Percentiles rank a stretch among this genome's conserved stretches.
Conservation (phyloP, 208 protist species). For the Crithidia fasciculata region DNA sequence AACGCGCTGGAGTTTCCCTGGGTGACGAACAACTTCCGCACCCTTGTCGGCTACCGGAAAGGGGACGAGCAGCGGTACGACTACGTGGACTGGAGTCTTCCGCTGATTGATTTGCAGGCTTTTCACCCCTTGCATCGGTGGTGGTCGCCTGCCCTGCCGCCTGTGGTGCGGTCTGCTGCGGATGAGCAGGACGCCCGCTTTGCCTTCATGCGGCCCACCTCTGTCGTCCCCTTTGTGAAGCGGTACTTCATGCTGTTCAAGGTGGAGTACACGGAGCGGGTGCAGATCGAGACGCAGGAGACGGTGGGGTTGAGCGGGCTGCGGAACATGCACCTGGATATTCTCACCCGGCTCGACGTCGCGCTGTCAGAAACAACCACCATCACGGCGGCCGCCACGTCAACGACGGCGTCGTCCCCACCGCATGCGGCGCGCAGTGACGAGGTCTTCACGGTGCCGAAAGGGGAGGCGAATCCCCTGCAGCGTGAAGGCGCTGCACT, state of each 20-base stretch:
- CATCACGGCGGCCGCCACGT: too few relatives aligned
- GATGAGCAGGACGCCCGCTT: conserved; percentile 6
- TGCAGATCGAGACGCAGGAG: conserved; percentile 2
- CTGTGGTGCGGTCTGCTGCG: not conserved
- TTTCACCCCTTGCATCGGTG: conserved; percentile 32
- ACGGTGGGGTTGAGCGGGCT: not conserved
- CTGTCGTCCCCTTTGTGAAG: conserved; percentile 24
- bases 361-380: too few relatives aligned
- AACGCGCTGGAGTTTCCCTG: conserved; percentile 28
- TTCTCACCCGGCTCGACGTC: not conserved
- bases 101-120: conserved; percentile 28
- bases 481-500: not conserved
- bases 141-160: conserved; percentile 22
- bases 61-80: not conserved
- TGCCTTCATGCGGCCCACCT: conserved; percentile 21
- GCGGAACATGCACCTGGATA: not conserved
- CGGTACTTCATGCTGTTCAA: conserved; percentile 33
- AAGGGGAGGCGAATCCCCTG: not conserved
- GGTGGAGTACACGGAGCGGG: conserved; percentile 4
- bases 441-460: not conserved
- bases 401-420: too few relatives aligned
- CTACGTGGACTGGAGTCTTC: conserved; percentile 17
- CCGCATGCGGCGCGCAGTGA: too few relatives aligned
- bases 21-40: conserved; percentile 26
- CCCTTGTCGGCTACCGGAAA: conserved; percentile 18